These are phyloP conservation scores for Ustilago loliicola DNA, from an alignment of 1,284 basidiomycete species.

Conservation along the genomic window DNA sequence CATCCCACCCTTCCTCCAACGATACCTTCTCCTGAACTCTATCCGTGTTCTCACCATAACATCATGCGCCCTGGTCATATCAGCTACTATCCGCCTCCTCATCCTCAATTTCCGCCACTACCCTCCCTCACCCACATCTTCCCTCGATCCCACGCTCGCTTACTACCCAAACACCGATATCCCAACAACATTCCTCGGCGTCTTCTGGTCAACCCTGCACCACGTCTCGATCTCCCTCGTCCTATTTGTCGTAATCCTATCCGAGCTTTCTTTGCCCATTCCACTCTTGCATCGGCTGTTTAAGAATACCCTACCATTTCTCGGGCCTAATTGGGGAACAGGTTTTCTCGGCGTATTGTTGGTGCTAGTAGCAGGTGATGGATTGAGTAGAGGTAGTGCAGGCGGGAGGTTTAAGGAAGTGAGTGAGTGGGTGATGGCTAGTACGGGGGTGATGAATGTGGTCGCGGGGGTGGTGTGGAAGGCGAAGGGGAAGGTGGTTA, in stretches of 20 bases:
- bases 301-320: slow-evolving; percentile 49
- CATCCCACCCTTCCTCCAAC: slow-evolving; percentile 45
- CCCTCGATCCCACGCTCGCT: background rate
- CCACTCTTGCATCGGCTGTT: slow-evolving; percentile 43
- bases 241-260: slow-evolving; percentile 38
- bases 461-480: slow-evolving; percentile 32
- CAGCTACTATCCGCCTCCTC: slow-evolving; percentile 33
- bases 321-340: slow-evolving; percentile 55
- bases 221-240: slow-evolving; percentile 34
- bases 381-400: slow-evolving; percentile 17
- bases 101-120: slow-evolving; percentile 34
- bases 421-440: slow-evolving; percentile 38
- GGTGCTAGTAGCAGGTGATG: slow-evolving; percentile 40
- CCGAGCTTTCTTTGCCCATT: slow-evolving; percentile 48
- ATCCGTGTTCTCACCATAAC: slow-evolving; percentile 49
- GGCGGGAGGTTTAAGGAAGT: slow-evolving; percentile 28
- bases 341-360: slow-evolving; percentile 50
- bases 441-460: slow-evolving; percentile 34
- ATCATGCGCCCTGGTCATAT: slow-evolving; percentile 34
- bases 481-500: slow-evolving; percentile 36
- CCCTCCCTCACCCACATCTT: slow-evolving; percentile 10
- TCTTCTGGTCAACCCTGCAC: slow-evolving; percentile 60
- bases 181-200: slow-evolving; percentile 53
- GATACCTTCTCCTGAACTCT: slow-evolving; percentile 47
- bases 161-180: slow-evolving; percentile 56